These are phyloP conservation scores for Sideroxylon spinosum DNA, from an alignment of 179 eudicot genomes.

Conservation along the genomic window DNA sequence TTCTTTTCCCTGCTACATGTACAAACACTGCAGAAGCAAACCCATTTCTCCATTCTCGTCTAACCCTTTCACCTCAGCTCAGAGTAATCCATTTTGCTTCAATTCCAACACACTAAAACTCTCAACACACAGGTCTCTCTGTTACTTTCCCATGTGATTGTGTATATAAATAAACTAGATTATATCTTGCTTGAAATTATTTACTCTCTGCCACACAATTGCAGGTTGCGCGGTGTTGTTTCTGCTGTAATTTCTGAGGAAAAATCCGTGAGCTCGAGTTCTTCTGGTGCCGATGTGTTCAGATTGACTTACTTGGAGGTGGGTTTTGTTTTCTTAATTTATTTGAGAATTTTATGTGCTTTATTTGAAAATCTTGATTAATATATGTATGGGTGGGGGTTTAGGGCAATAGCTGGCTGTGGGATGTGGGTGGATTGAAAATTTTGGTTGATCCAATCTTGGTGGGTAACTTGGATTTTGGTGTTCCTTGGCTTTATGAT, in stretches of 20 bases:
- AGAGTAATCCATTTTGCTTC: conserved; percentile 16
- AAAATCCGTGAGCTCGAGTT: conserved; percentile 35
- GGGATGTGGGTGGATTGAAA: conserved; percentile 79
- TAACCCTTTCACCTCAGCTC: conserved; percentile 19
- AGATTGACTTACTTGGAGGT: conserved; percentile 92
- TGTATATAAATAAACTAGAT: too few species aligned
- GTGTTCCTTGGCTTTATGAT: conserved; percentile 92
- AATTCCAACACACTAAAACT: conserved; percentile 22
- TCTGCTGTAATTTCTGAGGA: conserved; percentile 64
- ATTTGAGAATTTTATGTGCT: not conserved
- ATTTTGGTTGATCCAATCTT: conserved; percentile 88
- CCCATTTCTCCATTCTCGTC: conserved; percentile 19
- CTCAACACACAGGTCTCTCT: conserved; percentile 26
- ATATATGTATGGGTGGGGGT: not conserved
- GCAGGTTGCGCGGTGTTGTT: conserved; percentile 37
- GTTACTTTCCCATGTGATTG: not conserved
- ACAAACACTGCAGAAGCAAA: conserved; percentile 24
- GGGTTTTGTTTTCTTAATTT: conserved; percentile 14
- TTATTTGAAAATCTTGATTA: not conserved
- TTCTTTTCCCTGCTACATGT: conserved; percentile 18
- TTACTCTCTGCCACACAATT: not conserved
- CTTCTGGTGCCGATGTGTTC: conserved; percentile 42
- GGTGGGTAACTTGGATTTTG: conserved; percentile 93
- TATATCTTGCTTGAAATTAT: not conserved
- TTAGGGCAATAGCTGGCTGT: conserved; percentile 93